Evolutionary conservation across 208 protist species (phyloP).

Genomic region (Trypanosoma theileri): DNA sequence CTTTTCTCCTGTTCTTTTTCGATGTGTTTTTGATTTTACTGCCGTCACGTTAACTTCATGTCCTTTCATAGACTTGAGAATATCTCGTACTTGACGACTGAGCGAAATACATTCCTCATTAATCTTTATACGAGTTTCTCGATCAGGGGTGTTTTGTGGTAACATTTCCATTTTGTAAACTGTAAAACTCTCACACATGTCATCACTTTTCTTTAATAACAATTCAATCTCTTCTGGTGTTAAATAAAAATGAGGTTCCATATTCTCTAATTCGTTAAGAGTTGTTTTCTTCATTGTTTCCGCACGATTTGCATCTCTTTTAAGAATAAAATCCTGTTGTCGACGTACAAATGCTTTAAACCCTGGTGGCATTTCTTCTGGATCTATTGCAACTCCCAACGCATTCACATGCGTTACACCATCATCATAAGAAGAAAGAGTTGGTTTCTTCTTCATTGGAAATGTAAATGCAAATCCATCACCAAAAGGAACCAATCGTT

Average conservation of each 20-base stretch:
- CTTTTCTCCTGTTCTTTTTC: constrained; percentile 70
- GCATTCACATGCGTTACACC: constrained; percentile 54
- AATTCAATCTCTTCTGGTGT: constrained; percentile 70
- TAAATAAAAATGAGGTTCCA: constrained; percentile 82
- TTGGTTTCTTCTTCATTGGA: constrained; percentile 32
- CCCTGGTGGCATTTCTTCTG: constrained; percentile 64
- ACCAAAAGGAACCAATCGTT: constrained; percentile 39
- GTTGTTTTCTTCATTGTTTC: constrained; percentile 56
- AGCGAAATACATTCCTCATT: constrained; percentile 81
- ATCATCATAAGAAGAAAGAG: neutral
- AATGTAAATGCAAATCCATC: constrained; percentile 76
- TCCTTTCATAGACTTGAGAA: constrained; percentile 85
- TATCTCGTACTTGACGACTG: constrained; percentile 75
- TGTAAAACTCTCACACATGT: constrained; percentile 59
- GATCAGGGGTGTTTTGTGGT: constrained; percentile 73
- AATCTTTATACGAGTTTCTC: constrained; percentile 57
- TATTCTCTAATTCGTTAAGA: constrained; percentile 72
- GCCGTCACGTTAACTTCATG: constrained; percentile 54
- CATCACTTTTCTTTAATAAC: constrained; percentile 62
- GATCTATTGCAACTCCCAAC: constrained; percentile 60
- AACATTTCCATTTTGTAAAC: constrained; percentile 70
- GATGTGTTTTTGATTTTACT: constrained; percentile 81
- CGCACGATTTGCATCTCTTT: constrained; percentile 48
- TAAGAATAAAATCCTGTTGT: constrained; percentile 86
- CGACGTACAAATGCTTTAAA: constrained; percentile 84